phyloP scores from a whole-genome alignment of 2,329 filamentous ascomycete species.

The Capronia epimyces region DNA sequence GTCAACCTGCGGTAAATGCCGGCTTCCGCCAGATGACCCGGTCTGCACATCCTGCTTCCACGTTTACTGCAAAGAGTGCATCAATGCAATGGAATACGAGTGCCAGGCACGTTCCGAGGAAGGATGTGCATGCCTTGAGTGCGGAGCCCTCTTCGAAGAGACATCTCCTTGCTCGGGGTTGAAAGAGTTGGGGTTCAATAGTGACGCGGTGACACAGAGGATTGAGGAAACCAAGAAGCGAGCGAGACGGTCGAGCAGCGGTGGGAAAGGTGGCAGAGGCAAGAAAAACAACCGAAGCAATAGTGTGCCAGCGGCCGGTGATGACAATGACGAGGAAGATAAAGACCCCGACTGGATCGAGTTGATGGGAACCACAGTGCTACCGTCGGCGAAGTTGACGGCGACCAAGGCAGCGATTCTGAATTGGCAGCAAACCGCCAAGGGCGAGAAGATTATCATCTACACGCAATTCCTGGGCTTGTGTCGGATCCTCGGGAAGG shows the following conservation, averaged over 20 bases:
- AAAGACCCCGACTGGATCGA: constrained; percentile 22
- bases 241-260: background rate
- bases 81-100: constrained; percentile 33
- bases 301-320: background rate
- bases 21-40: constrained; percentile 36
- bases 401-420: constrained; percentile 35
- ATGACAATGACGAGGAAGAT: constrained; percentile 9
- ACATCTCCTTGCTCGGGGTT: constrained; percentile 16
- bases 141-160: constrained; percentile 20
- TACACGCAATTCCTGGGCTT: constrained; percentile 57
- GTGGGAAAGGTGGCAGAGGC: background rate
- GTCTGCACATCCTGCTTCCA: constrained; percentile 51
- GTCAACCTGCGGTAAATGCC: constrained; percentile 35
- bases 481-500: constrained; percentile 45
- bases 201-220: constrained; percentile 1
- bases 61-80: constrained; percentile 51
- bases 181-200: constrained; percentile 17
- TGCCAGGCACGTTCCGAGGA: constrained; percentile 8
- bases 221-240: constrained; percentile 7
- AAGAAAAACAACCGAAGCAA: background rate
- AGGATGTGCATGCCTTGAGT: constrained; percentile 23
- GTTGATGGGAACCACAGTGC: constrained; percentile 22
- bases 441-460: constrained; percentile 52
- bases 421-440: constrained; percentile 39
- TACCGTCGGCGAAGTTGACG: constrained; percentile 34